phyloP scores from a whole-genome alignment of 2,329 filamentous ascomycete genomes.

The Paraphaeosphaeria minitans region DNA sequence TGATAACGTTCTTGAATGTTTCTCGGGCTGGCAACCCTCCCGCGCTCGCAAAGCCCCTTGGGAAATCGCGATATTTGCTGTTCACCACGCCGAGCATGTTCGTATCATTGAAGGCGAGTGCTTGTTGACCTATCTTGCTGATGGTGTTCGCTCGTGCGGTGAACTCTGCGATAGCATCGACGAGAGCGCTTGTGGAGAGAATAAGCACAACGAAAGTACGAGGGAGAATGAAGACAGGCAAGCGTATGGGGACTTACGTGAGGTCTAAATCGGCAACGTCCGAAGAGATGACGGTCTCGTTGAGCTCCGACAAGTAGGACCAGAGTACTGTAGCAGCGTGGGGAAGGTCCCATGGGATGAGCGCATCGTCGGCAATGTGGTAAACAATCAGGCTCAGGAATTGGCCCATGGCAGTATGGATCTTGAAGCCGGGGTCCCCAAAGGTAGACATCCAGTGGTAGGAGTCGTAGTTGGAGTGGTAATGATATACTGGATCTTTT shows the following conservation, averaged over 20 bases:
- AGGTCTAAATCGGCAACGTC: conserved; percentile 21
- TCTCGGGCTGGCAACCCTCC: conserved; percentile 26
- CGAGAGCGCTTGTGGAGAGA: conserved; percentile 13
- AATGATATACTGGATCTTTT: conserved; percentile 30
- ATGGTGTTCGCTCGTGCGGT: conserved; percentile 16
- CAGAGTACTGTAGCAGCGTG: conserved; percentile 23
- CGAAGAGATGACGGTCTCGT: conserved; percentile 18
- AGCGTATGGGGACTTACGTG: too few species aligned
- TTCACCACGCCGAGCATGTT: conserved; percentile 23
- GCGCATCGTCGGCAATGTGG: conserved; percentile 24
- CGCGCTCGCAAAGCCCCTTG: conserved; percentile 20
- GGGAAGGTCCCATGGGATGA: conserved; percentile 28
- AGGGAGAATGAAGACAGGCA: too few species aligned
- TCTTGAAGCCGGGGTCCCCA: conserved; percentile 27
- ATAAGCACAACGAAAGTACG: too few species aligned
- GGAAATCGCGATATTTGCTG: conserved; percentile 25
- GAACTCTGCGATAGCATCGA: conserved; percentile 22
- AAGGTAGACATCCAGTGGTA: conserved; percentile 30
- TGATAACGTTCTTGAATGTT: conserved; percentile 27
- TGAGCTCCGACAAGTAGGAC: conserved; percentile 25
- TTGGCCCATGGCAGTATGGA: conserved; percentile 29
- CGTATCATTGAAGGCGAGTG: conserved; percentile 17
- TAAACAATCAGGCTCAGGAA: conserved; percentile 23
- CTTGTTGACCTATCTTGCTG: conserved; percentile 14
- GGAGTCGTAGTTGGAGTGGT: conserved; percentile 30